A percentile compares a stretch with the other conserved stretches of the same genome.
These are phyloP conservation scores for Cymbopogon flexuosus DNA, from an alignment of 202 grass and related monocot species.

Conservation along the genomic window DNA sequence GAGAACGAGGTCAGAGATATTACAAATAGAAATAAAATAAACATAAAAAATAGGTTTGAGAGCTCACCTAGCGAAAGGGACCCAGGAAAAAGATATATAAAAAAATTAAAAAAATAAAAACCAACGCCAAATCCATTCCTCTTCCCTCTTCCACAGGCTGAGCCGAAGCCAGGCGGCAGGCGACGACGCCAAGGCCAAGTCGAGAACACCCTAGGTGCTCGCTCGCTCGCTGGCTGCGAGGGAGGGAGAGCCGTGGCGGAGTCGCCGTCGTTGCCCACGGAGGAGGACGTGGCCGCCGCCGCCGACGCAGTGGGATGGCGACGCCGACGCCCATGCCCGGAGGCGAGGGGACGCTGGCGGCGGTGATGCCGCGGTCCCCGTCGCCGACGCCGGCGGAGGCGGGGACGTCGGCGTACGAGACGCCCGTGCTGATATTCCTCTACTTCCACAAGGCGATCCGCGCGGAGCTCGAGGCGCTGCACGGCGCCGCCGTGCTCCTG, in stretches of 20 bases:
- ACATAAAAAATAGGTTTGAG: background rate
- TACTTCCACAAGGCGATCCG: constrained; percentile 96
- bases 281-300: background rate
- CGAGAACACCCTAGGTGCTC: constrained; percentile 38
- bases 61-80: constrained; percentile 33
- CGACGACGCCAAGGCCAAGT: background rate
- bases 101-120: too few relatives aligned
- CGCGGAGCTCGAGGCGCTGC: constrained; percentile 65
- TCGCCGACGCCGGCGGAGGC: constrained; percentile 33
- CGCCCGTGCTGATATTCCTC: constrained; percentile 74
- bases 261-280: constrained; percentile 23
- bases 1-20: background rate
- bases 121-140: constrained; percentile 43
- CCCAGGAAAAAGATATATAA: too few relatives aligned
- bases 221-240: background rate
- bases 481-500: constrained; percentile 62
- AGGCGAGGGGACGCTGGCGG: constrained; percentile 45
- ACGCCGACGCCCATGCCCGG: constrained; percentile 55
- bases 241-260: constrained; percentile 36
- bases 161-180: constrained; percentile 5
- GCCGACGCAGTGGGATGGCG: constrained; percentile 31
- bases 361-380: constrained; percentile 46
- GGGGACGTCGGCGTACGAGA: constrained; percentile 45
- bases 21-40: too few relatives aligned
- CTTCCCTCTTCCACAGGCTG: constrained; percentile 26